These are phyloP conservation scores for Eucalyptus caleyi DNA, from an alignment of 345 rosid genomes.

Conservation along the genomic window DNA sequence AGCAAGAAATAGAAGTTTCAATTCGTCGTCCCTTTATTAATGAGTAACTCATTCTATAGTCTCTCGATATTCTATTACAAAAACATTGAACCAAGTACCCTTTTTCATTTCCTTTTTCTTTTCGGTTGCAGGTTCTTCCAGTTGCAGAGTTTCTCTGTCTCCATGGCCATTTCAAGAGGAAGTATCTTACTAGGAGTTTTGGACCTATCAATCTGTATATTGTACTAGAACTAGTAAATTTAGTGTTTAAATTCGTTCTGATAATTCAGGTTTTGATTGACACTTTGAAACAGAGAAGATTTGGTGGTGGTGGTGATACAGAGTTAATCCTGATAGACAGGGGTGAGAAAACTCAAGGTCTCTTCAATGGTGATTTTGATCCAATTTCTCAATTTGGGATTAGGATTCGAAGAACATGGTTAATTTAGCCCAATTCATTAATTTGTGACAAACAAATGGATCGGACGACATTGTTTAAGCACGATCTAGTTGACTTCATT, in stretches of 20 bases:
- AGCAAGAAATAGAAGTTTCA: too few species aligned
- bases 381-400: not conserved
- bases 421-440: not conserved
- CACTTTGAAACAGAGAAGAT: not conserved
- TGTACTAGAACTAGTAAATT: not conserved
- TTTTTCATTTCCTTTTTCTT: not conserved
- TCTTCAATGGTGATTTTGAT: not conserved
- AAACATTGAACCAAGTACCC: too few species aligned
- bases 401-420: not conserved
- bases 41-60: too few species aligned
- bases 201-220: not conserved
- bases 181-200: not conserved
- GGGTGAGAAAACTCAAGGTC: not conserved
- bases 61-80: too few species aligned
- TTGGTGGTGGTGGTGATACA: not conserved
- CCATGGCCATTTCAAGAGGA: not conserved
- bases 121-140: not conserved
- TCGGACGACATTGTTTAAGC: not conserved
- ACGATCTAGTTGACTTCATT: not conserved
- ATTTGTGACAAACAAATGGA: not conserved
- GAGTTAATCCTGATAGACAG: not conserved
- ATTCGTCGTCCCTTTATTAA: too few species aligned
- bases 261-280: not conserved
- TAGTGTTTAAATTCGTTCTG: not conserved
- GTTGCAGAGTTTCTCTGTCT: not conserved